Conservation (phyloP, 2,329 filamentous ascomycete genomes). For the Macrophomina pseudophaseolina region DNA sequence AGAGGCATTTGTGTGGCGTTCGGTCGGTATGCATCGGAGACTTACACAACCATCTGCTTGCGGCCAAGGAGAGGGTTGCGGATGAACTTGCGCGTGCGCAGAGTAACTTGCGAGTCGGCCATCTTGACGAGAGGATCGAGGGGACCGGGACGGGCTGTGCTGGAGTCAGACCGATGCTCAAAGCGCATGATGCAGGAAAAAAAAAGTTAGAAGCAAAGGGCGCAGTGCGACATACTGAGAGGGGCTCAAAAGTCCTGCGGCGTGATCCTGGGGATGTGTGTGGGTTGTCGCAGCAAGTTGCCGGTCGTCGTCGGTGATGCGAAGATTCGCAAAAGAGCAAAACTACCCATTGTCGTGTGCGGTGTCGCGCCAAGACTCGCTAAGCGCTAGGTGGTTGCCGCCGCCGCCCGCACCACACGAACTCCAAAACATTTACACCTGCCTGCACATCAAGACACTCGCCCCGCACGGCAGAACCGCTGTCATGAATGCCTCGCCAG, state of each 20-base stretch:
- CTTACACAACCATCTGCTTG: constrained; percentile 99
- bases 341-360: constrained; percentile 22
- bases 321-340: constrained; percentile 22
- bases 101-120: constrained; percentile 72
- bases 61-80: constrained; percentile 98
- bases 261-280: constrained; percentile 24
- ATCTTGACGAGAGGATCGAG: constrained; percentile 62
- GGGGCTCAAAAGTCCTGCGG: constrained; percentile 25
- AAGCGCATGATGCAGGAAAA: neutral
- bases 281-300: constrained; percentile 27
- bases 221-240: constrained; percentile 13
- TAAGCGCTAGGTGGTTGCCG: constrained; percentile 19
- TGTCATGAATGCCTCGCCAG: constrained; percentile 6
- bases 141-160: constrained; percentile 23
- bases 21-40: constrained; percentile 28
- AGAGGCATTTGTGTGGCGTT: constrained; percentile 27
- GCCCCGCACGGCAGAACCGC: neutral
- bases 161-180: constrained; percentile 3
- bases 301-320: constrained; percentile 25
- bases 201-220: neutral
- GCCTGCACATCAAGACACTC: neutral
- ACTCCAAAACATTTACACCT: neutral
- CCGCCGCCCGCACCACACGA: constrained; percentile 13
- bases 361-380: constrained; percentile 24
- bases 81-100: constrained; percentile 99